Conservation (phyloP, 306 rosid genomes). For the Inga laurina region DNA sequence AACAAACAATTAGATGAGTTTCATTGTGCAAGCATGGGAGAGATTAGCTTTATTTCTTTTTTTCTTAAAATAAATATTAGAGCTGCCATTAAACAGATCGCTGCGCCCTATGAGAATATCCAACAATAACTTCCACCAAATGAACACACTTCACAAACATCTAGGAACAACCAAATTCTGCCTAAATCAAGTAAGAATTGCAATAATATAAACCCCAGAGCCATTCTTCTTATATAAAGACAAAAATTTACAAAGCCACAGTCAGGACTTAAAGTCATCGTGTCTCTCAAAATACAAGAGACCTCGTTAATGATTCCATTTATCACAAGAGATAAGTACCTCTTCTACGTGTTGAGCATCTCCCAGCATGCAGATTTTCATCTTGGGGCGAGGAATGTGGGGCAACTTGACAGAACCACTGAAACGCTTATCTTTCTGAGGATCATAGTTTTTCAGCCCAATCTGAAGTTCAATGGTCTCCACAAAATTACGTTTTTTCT, state of each 20-base stretch:
- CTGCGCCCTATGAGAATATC: too few relatives aligned
- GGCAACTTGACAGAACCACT: slow-evolving; percentile 74
- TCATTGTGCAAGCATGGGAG: neutral
- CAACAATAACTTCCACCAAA: neutral
- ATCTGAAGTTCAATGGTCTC: slow-evolving; percentile 72
- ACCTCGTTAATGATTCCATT: neutral
- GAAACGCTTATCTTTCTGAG: slow-evolving; percentile 75
- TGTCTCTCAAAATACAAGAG: neutral
- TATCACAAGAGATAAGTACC: slow-evolving; percentile 33
- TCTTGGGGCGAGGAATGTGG: slow-evolving; percentile 75
- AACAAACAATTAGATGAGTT: neutral
- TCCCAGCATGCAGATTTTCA: slow-evolving; percentile 75
- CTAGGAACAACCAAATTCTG: neutral
- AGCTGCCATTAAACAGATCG: neutral
- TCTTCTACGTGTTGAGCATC: slow-evolving; percentile 77
- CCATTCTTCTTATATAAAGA: neutral
- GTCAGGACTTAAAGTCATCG: neutral
- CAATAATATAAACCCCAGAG: neutral
- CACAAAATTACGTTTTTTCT: slow-evolving; percentile 52
- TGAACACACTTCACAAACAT: neutral
- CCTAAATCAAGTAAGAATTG: neutral
- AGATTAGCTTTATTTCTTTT: neutral
- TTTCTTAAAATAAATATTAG: neutral
- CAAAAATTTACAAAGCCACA: neutral
- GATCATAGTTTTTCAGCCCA: slow-evolving; percentile 69